Evolutionary conservation across 306 rosid genomes (phyloP), one percentile per base, ranked within the genome.

Genomic region (Glycine latifolia): DNA sequence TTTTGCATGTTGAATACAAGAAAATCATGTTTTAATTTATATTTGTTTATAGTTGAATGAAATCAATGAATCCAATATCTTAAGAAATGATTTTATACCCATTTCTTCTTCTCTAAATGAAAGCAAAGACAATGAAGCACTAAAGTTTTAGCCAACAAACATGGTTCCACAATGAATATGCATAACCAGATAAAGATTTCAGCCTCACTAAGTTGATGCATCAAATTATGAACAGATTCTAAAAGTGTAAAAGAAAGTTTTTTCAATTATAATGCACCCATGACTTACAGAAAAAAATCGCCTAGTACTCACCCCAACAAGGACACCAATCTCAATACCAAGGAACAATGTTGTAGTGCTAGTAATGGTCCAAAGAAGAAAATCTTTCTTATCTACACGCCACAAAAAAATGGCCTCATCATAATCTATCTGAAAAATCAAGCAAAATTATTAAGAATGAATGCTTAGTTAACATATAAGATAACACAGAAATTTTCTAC

Each of bases 321-420:
- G 89, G 84, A 95, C 99, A 0, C 99, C 99, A 69, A 95, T 91
- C 92, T 95, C 99, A 81, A 95, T 95, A 43, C 99, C 98, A 79
- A 91, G 92, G 85, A 93, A 91, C 86, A 95, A 86, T 10, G 99
- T 95, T 58, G 93, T 75, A 66, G 80, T 87, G 86, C 90, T 83
- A 72, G 99, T 93, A 80, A 95, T 89, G 80, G 84, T 89, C 99
- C 99, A 95, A 83, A 95, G 99, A 87, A 93, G 88, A 88, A 95
- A 95, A 86, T 95, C 99, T 83, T 87, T 91, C 86, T 95, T 95
- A 86, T 95, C 93, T 71, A 95, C 93, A 79, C 79, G 87, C 99
- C 99, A 93, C 86, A 95, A 86, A 76, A 93, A 93, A 53, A 95
- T 93, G 82, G 98, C 98, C 87, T 90, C 98, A 0, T 90, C 84